Evolutionary conservation across 1,284 basidiomycete genomes (phyloP), one percentile per base, ranked within the genome.

Genomic region (Chalciporus sp.): DNA sequence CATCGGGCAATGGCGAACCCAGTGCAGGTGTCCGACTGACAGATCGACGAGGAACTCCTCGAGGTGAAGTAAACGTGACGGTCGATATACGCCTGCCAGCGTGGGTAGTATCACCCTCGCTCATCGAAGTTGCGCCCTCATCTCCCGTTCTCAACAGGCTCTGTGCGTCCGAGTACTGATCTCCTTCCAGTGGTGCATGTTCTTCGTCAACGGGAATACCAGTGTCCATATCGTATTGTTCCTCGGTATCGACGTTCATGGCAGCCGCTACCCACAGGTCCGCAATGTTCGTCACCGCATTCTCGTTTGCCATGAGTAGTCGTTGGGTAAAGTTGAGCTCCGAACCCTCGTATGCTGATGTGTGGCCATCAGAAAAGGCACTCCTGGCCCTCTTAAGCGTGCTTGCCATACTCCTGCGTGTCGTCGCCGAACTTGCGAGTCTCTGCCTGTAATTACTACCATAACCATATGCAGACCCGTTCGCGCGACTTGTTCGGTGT

Each of bases 261-360:
- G 94, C 94, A 20, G 93, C 88, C 10, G 94, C 93, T 55, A 96
- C 90, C 94, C 94, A 96, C 14, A 96, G 76, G 72, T 95, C 94
- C 5, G 92, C 89, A 60, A 96, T 90, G 58, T 88, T 90, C 47
- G 90, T 92, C 7, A 95, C 92, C 1, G 90, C 88, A 65, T 92
- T 90, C 68, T 95, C 92, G 70, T 95, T 95, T 4, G 94, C 92
- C 74, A 96, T 86, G 27, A 96, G 75, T n/a, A 96, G 71, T 58
- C 92, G 82, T 67, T 98, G 93, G 0, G 95, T 91, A 62, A 98
- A 93, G 64, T 90, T 92, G 50, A 89, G 76, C 60, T 88, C 86
- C 53, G 71, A 71, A 17, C 70, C 71, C 8, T 74, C 71, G 42
- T 74, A 72, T 10, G 70, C 65, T 1, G 73, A 74, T 16, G 72